phyloP scores from a whole-genome alignment of 495 filamentous ascomycete species.

The Polyplosphaeria fusca region DNA sequence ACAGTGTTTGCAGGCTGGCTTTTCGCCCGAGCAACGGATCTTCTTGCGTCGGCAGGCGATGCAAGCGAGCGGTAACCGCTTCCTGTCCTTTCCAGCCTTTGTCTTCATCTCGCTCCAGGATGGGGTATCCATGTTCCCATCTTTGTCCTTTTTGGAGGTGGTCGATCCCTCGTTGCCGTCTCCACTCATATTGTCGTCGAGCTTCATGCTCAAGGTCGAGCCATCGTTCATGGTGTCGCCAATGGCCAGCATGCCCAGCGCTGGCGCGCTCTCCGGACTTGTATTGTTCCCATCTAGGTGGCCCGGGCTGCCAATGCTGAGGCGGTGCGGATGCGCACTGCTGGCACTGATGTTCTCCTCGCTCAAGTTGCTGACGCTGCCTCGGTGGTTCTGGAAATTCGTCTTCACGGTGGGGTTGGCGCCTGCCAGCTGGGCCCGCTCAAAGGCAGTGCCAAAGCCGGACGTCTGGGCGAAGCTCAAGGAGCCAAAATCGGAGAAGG shows the following conservation, averaged over 20 bases:
- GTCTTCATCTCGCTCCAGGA: conserved; percentile 97
- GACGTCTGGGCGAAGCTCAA: conserved; percentile 8
- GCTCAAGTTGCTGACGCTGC: conserved; percentile 22
- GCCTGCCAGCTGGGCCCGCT: conserved; percentile 7
- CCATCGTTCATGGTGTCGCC: conserved; percentile 23
- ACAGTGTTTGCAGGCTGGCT: conserved; percentile 96
- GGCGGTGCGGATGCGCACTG: conserved; percentile 25
- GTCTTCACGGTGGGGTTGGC: conserved; percentile 20
- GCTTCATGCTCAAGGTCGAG: conserved; percentile 18
- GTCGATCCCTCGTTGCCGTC: conserved; percentile 25
- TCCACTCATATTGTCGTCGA: conserved; percentile 23
- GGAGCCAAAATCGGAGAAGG: conserved; percentile 27
- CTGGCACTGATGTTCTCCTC: conserved; percentile 22
- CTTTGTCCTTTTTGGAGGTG: conserved; percentile 46
- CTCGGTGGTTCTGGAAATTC: conserved; percentile 19
- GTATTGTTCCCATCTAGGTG: conserved; percentile 28
- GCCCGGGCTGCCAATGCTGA: conserved; percentile 28
- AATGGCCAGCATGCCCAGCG: conserved; percentile 18
- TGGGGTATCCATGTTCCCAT: conserved; percentile 58
- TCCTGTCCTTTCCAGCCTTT: conserved; percentile 95
- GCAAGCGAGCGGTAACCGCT: conserved; percentile 87
- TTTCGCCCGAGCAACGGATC: conserved; percentile 96
- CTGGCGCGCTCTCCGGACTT: conserved; percentile 26
- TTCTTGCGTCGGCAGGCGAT: conserved; percentile 97
- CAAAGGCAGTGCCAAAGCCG: conserved; percentile 12